These are phyloP conservation scores for Beauveria sp. DNA, from an alignment of 2,329 filamentous ascomycete species.

Conservation along the genomic window DNA sequence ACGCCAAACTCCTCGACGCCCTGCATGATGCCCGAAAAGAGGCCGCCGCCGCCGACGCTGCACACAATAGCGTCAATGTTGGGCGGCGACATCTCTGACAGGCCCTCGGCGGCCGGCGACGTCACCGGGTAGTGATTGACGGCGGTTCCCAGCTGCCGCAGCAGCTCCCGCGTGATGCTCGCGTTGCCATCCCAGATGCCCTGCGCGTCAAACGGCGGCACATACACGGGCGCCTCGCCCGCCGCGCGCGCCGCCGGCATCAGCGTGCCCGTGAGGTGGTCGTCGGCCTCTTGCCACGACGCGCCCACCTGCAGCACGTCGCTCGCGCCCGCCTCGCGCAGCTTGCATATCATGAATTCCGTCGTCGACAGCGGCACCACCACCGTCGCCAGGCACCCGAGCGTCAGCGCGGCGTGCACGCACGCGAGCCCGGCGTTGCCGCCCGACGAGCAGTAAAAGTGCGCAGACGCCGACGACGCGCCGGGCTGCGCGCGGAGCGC, in stretches of 20 bases:
- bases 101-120: slow-evolving; percentile 61
- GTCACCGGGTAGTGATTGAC: slow-evolving; percentile 25
- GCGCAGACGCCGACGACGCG: slow-evolving; percentile 20
- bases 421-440: slow-evolving; percentile 77
- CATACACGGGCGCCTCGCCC: slow-evolving; percentile 44
- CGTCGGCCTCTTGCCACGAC: slow-evolving; percentile 62
- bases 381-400: slow-evolving; percentile 59
- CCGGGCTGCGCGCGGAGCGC: slow-evolving; percentile 14
- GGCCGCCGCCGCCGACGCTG: slow-evolving; percentile 70
- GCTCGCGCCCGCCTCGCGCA: slow-evolving; percentile 52
- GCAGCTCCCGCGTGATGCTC: slow-evolving; percentile 44
- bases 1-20: slow-evolving; percentile 38
- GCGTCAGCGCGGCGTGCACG: slow-evolving; percentile 58
- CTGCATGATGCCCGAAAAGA: slow-evolving; percentile 67
- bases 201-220: slow-evolving; percentile 59
- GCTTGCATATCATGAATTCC: slow-evolving; percentile 59
- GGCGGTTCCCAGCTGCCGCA: slow-evolving; percentile 25
- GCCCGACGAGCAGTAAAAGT: slow-evolving; percentile 68
- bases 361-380: slow-evolving; percentile 62
- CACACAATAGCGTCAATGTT: slow-evolving; percentile 61
- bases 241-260: slow-evolving; percentile 19
- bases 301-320: slow-evolving; percentile 59
- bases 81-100: slow-evolving; percentile 42
- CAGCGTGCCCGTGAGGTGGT: slow-evolving; percentile 52
- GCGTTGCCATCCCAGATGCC: slow-evolving; percentile 60